Percentiles rank a stretch among this genome's conserved stretches.
These are phyloP conservation scores for Coriaria nepalensis DNA, from an alignment of 306 rosid species.

Conservation along the genomic window DNA sequence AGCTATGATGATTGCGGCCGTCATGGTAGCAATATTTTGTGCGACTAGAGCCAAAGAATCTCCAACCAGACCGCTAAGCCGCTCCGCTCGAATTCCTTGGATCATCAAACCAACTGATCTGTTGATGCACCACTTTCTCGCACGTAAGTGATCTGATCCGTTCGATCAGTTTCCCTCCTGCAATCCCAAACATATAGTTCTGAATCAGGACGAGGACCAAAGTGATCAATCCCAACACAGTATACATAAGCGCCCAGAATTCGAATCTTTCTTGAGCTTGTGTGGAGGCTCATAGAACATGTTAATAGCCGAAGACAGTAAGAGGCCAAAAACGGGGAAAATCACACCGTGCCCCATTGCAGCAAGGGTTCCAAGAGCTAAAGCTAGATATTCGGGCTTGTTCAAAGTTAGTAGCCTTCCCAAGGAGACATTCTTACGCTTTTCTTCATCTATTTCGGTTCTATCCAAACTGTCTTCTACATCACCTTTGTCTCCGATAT, in stretches of 20 bases:
- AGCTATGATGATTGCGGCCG: slow-evolving; percentile 48
- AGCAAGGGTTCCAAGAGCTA: slow-evolving; percentile 53
- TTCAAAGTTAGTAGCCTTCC: slow-evolving; percentile 44
- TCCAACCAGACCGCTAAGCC: slow-evolving; percentile 64
- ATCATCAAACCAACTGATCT: slow-evolving; percentile 48
- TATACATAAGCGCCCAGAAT: slow-evolving; percentile 45
- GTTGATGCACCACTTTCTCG: slow-evolving; percentile 66
- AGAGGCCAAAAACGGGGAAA: slow-evolving; percentile 60
- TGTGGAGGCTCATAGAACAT: slow-evolving; percentile 49
- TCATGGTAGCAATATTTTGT: slow-evolving; percentile 50
- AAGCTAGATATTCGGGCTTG: slow-evolving; percentile 51
- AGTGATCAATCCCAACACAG: slow-evolving; percentile 37
- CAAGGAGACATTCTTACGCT: slow-evolving; percentile 24
- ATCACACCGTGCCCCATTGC: slow-evolving; percentile 45
- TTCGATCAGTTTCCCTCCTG: slow-evolving; percentile 69
- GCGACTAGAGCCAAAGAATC: slow-evolving; percentile 56
- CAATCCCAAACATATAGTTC: slow-evolving; percentile 55
- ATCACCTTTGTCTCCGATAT: slow-evolving; percentile 10
- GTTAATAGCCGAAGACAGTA: slow-evolving; percentile 51
- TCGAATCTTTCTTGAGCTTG: slow-evolving; percentile 41
- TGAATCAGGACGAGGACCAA: slow-evolving; percentile 29
- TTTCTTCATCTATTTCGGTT: slow-evolving; percentile 5
- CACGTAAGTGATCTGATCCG: slow-evolving; percentile 66
- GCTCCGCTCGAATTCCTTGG: slow-evolving; percentile 32
- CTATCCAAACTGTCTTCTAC: slow-evolving; percentile 1